phyloP scores from a whole-genome alignment of 179 eudicot species.

The Actinidia polygama region DNA sequence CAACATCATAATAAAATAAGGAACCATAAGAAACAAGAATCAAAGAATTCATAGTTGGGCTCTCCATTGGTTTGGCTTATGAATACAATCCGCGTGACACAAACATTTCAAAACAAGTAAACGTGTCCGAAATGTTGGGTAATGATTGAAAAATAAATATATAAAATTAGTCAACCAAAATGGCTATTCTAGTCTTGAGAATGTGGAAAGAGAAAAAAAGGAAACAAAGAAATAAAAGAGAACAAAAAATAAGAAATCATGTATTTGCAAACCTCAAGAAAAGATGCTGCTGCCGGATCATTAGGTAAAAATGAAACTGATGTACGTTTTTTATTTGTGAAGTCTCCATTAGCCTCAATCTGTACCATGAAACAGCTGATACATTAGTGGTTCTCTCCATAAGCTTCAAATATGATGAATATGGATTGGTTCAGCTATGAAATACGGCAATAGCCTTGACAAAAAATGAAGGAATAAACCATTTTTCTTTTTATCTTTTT shows the following conservation, averaged over 20 bases:
- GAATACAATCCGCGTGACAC: not conserved
- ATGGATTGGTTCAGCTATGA: not conserved
- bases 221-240: not conserved
- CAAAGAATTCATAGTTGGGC: not conserved
- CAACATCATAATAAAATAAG: slow-evolving; percentile 2
- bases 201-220: not conserved
- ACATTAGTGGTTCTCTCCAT: slow-evolving; percentile 2
- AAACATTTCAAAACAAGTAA: not conserved
- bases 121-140: not conserved
- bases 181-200: not conserved
- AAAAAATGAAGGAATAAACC: not conserved
- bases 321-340: slow-evolving; percentile 68
- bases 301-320: slow-evolving; percentile 70
- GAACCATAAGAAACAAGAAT: not conserved
- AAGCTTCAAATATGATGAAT: not conserved
- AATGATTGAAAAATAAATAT: not conserved
- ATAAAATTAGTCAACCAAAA: not conserved
- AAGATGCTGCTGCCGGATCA: slow-evolving; percentile 74
- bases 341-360: slow-evolving; percentile 87
- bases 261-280: slow-evolving; percentile 67
- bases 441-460: not conserved
- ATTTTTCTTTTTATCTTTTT: not conserved
- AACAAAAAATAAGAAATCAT: not conserved
- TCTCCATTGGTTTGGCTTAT: not conserved
- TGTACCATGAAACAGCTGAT: slow-evolving; percentile 28